These are phyloP conservation scores for Wallacemonas sp. DNA, from an alignment of 208 protist species.

Conservation along the genomic window DNA sequence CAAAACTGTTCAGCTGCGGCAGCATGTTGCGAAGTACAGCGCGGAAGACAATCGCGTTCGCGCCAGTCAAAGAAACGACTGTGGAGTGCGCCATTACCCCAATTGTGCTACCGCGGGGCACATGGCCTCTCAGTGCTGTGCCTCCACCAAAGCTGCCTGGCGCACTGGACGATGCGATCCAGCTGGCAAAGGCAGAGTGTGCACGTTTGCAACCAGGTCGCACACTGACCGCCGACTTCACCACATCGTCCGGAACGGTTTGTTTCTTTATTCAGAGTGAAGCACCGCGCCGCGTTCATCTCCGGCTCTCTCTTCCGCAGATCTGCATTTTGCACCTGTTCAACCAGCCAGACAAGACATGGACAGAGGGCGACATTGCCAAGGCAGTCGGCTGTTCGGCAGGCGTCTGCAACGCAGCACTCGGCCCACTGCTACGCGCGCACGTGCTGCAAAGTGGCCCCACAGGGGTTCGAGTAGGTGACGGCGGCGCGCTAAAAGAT, in stretches of 20 bases:
- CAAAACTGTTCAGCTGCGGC: constrained; percentile 40
- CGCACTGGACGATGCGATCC: no score
- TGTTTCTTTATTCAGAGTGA: not conserved
- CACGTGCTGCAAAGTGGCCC: not conserved
- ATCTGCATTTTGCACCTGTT: constrained; percentile 41
- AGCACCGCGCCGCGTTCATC: not conserved
- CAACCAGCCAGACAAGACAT: constrained; percentile 28
- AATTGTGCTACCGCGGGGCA: no score
- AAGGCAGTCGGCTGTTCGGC: constrained; percentile 18
- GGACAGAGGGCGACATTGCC: constrained; percentile 27
- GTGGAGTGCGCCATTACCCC: no score
- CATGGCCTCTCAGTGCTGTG: no score
- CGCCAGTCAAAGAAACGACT: no score
- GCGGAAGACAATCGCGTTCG: no score
- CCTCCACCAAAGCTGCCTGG: no score
- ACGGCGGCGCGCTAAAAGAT: not conserved
- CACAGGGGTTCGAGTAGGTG: not conserved
- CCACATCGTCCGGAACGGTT: not conserved
- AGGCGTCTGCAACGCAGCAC: constrained; percentile 15
- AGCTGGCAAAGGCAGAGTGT: no score
- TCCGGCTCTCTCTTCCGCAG: constrained; percentile 39
- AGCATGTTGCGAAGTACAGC: constrained; percentile 43
- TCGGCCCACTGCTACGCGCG: constrained; percentile 21
- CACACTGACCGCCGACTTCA: not conserved
- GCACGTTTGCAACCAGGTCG: no score